Percentiles rank a stretch among this genome's conserved stretches.
phyloP scores from a whole-genome alignment of 768 basidiomycete genomes.

The Pulveroboletus sp. region DNA sequence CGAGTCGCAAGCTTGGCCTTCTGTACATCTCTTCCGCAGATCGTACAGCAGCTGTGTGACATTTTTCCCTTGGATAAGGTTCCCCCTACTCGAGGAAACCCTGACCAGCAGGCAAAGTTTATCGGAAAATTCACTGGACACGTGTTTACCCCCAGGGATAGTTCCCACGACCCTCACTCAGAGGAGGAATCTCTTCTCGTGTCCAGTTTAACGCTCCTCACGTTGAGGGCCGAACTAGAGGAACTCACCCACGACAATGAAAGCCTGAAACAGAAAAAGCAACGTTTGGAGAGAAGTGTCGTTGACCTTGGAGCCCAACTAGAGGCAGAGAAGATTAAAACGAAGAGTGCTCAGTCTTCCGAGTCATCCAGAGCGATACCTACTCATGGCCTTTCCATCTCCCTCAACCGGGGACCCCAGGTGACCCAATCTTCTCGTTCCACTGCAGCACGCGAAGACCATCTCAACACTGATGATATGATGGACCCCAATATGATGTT shows the following conservation, averaged over 20 bases:
- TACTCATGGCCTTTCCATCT: not conserved
- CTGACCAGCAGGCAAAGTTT: constrained; percentile 53
- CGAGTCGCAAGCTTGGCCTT: constrained; percentile 52
- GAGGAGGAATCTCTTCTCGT: constrained; percentile 37
- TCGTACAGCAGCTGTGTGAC: constrained; percentile 38
- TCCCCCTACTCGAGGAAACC: constrained; percentile 31
- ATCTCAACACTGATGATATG: not conserved
- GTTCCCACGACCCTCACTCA: constrained; percentile 9
- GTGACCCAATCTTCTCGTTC: not conserved
- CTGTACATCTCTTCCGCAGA: constrained; percentile 37
- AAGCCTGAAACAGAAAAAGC: constrained; percentile 15
- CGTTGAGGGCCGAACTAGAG: constrained; percentile 36
- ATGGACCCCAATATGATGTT: constrained; percentile 12
- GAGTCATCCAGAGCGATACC: not conserved
- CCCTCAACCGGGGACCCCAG: not conserved
- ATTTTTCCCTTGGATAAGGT: constrained; percentile 41
- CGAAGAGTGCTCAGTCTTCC: not conserved
- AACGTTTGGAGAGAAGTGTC: constrained; percentile 26
- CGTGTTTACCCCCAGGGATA: constrained; percentile 39
- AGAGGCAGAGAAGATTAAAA: constrained; percentile 8
- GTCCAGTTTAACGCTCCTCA: constrained; percentile 46
- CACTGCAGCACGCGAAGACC: not conserved
- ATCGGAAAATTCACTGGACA: constrained; percentile 52
- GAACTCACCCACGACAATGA: constrained; percentile 33
- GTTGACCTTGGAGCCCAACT: constrained; percentile 10